Conservation (phyloP, 768 basidiomycete genomes). For the Tulasnella sp. region DNA sequence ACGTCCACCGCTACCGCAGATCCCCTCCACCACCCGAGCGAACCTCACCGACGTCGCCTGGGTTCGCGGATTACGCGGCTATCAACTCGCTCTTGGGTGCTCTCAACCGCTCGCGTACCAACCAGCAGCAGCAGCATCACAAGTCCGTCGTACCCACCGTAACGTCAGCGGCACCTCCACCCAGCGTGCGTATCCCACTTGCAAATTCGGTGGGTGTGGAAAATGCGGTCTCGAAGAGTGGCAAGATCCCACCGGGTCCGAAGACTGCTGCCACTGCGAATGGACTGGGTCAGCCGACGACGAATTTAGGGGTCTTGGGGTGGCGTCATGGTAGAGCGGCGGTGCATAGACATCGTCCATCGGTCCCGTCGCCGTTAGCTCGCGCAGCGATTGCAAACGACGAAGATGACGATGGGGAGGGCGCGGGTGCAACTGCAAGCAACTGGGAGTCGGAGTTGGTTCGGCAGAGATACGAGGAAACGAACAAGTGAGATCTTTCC, state of each 20-base stretch:
- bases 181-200: not conserved
- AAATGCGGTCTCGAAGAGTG: too few species aligned
- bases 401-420: not conserved
- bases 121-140: too few species aligned
- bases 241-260: too few species aligned
- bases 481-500: slow-evolving; percentile 11
- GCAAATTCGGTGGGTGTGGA: not conserved
- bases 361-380: not conserved
- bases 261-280: too few species aligned
- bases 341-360: not conserved
- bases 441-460: slow-evolving; percentile 6
- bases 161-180: not conserved
- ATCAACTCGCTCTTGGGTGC: slow-evolving; percentile 8
- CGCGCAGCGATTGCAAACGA: not conserved
- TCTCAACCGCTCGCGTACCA: not conserved
- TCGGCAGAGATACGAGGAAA: slow-evolving; percentile 13
- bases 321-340: not conserved
- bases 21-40: not conserved
- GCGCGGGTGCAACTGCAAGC: not conserved
- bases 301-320: not conserved
- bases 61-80: not conserved
- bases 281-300: not conserved
- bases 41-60: not conserved
- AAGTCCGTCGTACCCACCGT: not conserved
- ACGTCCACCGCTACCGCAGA: not conserved